Evolutionary conservation across 139 green algal genomes (phyloP).

Genomic region (Chlorella sp.): DNA sequence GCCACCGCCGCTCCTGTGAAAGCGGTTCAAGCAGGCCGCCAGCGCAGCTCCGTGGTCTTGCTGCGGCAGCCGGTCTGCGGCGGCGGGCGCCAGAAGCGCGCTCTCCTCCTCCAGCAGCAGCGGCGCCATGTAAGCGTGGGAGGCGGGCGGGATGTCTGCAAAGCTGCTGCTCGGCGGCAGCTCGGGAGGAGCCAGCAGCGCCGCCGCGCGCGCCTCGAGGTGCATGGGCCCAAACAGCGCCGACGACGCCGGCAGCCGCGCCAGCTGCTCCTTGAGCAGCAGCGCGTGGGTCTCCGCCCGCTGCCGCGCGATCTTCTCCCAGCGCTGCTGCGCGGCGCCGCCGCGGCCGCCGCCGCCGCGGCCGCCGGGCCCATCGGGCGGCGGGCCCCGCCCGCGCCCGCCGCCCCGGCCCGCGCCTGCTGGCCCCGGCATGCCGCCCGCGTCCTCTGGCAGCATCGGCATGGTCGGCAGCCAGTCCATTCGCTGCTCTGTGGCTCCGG

Average conservation of each 20-base stretch:
- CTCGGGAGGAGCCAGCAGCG: neutral
- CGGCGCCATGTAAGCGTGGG: slow-evolving; percentile 2
- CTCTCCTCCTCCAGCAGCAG: neutral
- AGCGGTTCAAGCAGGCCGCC: slow-evolving; percentile 5
- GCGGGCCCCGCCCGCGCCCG: too few species aligned
- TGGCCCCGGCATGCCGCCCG: too few species aligned
- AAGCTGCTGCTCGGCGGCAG: neutral
- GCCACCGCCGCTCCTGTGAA: too few species aligned
- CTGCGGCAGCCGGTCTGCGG: neutral
- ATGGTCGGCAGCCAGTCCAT: too few species aligned
- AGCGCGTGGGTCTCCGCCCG: neutral
- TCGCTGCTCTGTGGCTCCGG: too few species aligned
- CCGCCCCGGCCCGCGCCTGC: too few species aligned
- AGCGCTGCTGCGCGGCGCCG: neutral
- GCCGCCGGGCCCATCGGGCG: too few species aligned
- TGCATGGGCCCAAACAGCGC: neutral
- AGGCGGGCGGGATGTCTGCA: slow-evolving; percentile 1
- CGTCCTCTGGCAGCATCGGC: too few species aligned
- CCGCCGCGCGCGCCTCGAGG: neutral
- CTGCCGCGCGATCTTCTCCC: too few species aligned
- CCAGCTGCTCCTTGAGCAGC: too few species aligned
- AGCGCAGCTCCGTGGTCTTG: neutral
- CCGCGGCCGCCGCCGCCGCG: neutral
- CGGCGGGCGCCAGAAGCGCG: neutral
- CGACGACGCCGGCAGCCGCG: neutral